Evolutionary conservation across 2,329 filamentous ascomycete genomes (phyloP).

Genomic region (Penicillium sp.): DNA sequence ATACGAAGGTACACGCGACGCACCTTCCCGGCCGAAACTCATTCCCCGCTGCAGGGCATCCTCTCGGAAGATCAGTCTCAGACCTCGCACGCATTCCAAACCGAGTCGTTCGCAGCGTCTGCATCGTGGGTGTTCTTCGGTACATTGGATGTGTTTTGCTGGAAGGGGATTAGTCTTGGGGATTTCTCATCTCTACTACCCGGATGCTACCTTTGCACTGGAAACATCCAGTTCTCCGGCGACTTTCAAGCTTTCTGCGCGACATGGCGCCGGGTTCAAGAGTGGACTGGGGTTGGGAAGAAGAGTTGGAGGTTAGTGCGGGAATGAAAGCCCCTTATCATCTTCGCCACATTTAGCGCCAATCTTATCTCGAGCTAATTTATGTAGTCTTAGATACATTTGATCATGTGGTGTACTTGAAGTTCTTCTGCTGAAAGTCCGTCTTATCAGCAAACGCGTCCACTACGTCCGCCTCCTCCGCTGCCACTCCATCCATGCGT

Average conservation of each 20-base stretch:
- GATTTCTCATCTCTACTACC: no score
- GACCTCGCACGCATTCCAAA: slow-evolving; percentile 29
- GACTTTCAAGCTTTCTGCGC: slow-evolving; percentile 22
- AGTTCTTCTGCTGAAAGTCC: slow-evolving; percentile 32
- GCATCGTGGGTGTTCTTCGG: slow-evolving; percentile 36
- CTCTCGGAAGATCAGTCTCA: slow-evolving; percentile 36
- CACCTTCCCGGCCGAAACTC: slow-evolving; percentile 32
- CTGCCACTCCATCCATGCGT: slow-evolving; percentile 7
- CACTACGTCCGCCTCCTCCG: slow-evolving; percentile 15
- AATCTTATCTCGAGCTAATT: background rate
- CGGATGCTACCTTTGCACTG: slow-evolving; percentile 31
- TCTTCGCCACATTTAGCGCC: background rate
- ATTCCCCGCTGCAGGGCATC: slow-evolving; percentile 38
- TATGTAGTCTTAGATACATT: background rate
- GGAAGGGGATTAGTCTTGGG: no score
- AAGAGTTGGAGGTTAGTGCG: background rate
- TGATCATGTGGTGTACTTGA: slow-evolving; percentile 31
- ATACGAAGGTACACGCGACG: background rate
- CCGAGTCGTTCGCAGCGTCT: slow-evolving; percentile 32
- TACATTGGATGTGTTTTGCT: slow-evolving; percentile 38
- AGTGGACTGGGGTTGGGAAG: background rate
- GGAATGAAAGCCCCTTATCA: background rate
- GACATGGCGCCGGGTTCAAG: background rate
- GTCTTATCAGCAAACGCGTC: slow-evolving; percentile 30
- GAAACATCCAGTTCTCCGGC: slow-evolving; percentile 33